A percentile compares a stretch with the other conserved stretches of the same genome.
phyloP scores from a whole-genome alignment of 164 flowering plant genomes.

The Warburgia ugandensis region DNA sequence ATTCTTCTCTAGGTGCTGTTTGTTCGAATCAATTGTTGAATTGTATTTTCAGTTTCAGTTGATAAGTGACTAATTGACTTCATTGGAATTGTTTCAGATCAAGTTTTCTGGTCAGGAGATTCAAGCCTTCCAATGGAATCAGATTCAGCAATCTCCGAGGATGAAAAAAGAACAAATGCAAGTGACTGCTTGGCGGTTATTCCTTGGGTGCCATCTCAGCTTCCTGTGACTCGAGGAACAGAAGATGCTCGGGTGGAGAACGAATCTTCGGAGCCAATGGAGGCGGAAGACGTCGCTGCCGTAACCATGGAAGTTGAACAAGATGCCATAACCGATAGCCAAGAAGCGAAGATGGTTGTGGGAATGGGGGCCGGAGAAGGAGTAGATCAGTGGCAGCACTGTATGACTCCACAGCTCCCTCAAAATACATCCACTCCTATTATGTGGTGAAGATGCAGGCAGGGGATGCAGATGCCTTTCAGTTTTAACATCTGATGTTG shows the following conservation, averaged over 20 bases:
- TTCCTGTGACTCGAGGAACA: conserved; percentile 6
- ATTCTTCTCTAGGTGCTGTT: not conserved
- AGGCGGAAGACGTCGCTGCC: conserved; percentile 33
- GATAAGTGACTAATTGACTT: not conserved
- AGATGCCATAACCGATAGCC: not conserved
- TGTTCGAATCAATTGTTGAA: not conserved
- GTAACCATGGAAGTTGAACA: conserved; percentile 50
- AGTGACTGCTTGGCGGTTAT: conserved; percentile 41
- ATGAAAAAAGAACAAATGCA: conserved; percentile 13
- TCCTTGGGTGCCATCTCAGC: conserved; percentile 50
- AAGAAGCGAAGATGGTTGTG: not conserved
- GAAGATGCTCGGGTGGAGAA: not conserved
- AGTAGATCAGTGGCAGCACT: conserved; percentile 44
- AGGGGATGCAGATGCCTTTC: too few relatives aligned
- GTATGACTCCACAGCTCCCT: conserved; percentile 51
- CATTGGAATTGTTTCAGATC: conserved; percentile 16
- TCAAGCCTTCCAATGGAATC: not conserved
- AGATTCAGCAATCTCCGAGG: too few relatives aligned
- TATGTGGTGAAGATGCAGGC: conserved; percentile 39
- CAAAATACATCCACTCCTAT: conserved; percentile 40
- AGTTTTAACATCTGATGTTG: not conserved
- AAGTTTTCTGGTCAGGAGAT: conserved; percentile 22
- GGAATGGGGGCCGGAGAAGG: conserved; percentile 9
- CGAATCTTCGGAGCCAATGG: conserved; percentile 37
- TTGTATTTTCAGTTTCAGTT: not conserved